phyloP scores from a whole-genome alignment of 495 filamentous ascomycete genomes.

The Hypoxylon fragiforme region DNA sequence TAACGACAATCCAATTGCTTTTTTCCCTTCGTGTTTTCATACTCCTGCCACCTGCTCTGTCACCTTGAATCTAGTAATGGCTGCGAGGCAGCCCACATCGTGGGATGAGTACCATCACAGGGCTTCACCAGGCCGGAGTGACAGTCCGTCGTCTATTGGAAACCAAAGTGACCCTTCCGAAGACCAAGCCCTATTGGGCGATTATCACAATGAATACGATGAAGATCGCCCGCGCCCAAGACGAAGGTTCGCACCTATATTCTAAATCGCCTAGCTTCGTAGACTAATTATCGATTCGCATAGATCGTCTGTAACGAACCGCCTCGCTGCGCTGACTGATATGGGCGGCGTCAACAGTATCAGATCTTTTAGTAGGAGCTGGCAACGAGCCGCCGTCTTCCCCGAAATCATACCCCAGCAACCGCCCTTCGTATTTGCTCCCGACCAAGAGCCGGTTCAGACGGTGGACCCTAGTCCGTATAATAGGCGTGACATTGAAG shows the following conservation, averaged over 20 bases:
- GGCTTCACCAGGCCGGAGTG: constrained; percentile 38
- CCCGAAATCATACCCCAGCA: constrained; percentile 78
- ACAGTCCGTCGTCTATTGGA: constrained; percentile 43
- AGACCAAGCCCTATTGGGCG: constrained; percentile 45
- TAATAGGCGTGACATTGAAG: constrained; percentile 40
- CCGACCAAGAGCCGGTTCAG: constrained; percentile 48
- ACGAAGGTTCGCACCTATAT: constrained; percentile 38
- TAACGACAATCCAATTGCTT: too few species aligned
- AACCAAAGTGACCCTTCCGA: constrained; percentile 44
- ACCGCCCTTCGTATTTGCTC: constrained; percentile 66
- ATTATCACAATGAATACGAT: constrained; percentile 37
- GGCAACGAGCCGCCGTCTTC: constrained; percentile 90
- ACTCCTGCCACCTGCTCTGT: background rate
- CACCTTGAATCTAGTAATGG: constrained; percentile 15
- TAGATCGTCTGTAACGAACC: constrained; percentile 76
- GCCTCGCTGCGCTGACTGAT: constrained; percentile 68
- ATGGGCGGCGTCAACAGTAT: constrained; percentile 92
- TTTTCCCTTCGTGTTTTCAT: background rate
- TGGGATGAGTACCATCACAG: constrained; percentile 56
- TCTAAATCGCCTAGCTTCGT: background rate
- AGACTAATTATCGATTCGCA: constrained; percentile 9
- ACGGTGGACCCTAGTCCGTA: constrained; percentile 27
- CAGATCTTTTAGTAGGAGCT: constrained; percentile 91
- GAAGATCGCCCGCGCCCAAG: constrained; percentile 42
- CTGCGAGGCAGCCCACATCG: constrained; percentile 50